Evolutionary conservation across 116 monocot species (phyloP).

Genomic region (Trichopus zeylanicus): DNA sequence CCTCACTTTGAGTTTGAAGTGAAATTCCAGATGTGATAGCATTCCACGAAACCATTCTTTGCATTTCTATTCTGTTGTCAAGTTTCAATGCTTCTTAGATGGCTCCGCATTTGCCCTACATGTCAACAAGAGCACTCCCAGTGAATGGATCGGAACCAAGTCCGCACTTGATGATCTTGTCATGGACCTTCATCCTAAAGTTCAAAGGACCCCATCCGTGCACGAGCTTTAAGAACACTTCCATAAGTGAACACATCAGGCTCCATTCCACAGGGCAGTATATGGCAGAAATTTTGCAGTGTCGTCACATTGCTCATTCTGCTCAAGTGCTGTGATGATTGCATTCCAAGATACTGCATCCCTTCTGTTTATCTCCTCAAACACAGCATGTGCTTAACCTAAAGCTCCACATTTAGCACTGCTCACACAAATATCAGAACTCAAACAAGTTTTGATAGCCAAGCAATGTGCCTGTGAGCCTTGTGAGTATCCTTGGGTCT

Average conservation of each 20-base stretch:
- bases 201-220: slow-evolving; percentile 35
- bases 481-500: slow-evolving; percentile 31
- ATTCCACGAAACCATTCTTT: slow-evolving; percentile 70
- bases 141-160: slow-evolving; percentile 56
- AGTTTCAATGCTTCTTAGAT: slow-evolving; percentile 58
- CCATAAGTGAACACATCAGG: slow-evolving; percentile 82
- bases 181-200: slow-evolving; percentile 46
- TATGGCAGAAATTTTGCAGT: slow-evolving; percentile 31
- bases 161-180: slow-evolving; percentile 62
- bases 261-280: slow-evolving; percentile 45
- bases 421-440: slow-evolving; percentile 35
- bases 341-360: slow-evolving; percentile 81
- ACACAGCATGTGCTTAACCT: slow-evolving; percentile 28
- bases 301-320: slow-evolving; percentile 48
- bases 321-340: slow-evolving; percentile 66
- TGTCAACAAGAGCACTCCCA: slow-evolving; percentile 66
- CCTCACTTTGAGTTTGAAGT: slow-evolving; percentile 54
- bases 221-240: slow-evolving; percentile 70
- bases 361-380: slow-evolving; percentile 38
- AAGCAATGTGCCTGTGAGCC: slow-evolving; percentile 57
- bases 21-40: slow-evolving; percentile 77
- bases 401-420: slow-evolving; percentile 66
- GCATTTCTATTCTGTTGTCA: slow-evolving; percentile 38
- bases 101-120: slow-evolving; percentile 77
- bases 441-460: slow-evolving; percentile 35